These are phyloP conservation scores for Barnettozyma vustinii DNA, from an alignment of 805 yeast species.

Conservation along the genomic window DNA sequence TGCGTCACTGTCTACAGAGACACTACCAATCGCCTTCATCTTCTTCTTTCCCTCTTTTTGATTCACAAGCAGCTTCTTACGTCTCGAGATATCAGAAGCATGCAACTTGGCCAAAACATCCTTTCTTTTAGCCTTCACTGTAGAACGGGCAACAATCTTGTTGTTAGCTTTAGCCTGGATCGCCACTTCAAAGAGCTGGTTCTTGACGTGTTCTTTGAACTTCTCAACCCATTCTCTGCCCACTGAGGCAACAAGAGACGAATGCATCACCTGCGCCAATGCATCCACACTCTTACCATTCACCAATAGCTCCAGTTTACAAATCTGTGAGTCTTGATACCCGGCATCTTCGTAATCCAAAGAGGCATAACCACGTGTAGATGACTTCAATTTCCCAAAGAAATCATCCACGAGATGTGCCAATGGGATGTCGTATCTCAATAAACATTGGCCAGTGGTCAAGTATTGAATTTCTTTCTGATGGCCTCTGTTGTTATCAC, in stretches of 20 bases:
- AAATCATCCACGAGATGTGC: conserved; percentile 92
- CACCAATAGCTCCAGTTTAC: conserved; percentile 81
- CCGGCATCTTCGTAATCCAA: conserved; percentile 94
- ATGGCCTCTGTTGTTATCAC: conserved; percentile 78
- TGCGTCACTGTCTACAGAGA: conserved; percentile 76
- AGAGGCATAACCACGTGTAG: conserved; percentile 89
- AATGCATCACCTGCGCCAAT: conserved; percentile 83
- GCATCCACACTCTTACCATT: conserved; percentile 92
- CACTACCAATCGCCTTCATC: conserved; percentile 74
- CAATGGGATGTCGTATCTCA: conserved; percentile 78
- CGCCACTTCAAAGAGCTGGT: conserved; percentile 87
- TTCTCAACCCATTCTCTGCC: conserved; percentile 82
- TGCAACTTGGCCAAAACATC: conserved; percentile 93
- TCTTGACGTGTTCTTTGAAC: conserved; percentile 71
- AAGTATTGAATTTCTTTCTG: conserved; percentile 76
- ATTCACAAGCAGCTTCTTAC: conserved; percentile 79
- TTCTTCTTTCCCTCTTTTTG: conserved; percentile 93
- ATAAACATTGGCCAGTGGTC: conserved; percentile 72
- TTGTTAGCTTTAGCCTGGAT: conserved; percentile 84
- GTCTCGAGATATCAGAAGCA: conserved; percentile 87
- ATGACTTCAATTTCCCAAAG: conserved; percentile 87
- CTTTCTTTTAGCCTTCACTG: conserved; percentile 87
- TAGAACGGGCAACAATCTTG: conserved; percentile 83
- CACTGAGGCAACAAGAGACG: conserved; percentile 61
- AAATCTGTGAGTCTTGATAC: conserved; percentile 70